A percentile compares a stretch with the other conserved stretches of the same genome.
These are phyloP conservation scores for Xylariales sp. DNA, from an alignment of 2,329 filamentous ascomycete genomes.

Conservation along the genomic window DNA sequence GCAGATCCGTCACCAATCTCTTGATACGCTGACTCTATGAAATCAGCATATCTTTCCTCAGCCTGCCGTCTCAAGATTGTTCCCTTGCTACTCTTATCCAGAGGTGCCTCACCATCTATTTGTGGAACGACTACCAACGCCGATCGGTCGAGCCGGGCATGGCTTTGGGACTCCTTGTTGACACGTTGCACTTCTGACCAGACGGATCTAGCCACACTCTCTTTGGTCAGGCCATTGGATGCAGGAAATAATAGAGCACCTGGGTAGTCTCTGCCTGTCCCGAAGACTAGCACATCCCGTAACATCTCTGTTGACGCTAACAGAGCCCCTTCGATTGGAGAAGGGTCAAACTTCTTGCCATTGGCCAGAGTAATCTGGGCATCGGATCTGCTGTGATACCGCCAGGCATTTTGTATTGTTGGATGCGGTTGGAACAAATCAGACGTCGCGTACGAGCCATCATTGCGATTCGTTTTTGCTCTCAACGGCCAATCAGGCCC, in stretches of 20 bases:
- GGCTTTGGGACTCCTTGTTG: conserved; percentile 44
- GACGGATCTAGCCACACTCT: conserved; percentile 35
- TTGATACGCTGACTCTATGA: conserved; percentile 43
- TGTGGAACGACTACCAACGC: conserved; percentile 46
- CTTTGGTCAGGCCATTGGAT: conserved; percentile 21
- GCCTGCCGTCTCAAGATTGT: conserved; percentile 49
- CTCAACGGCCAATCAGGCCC: conserved; percentile 53
- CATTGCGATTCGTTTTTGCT: conserved; percentile 51
- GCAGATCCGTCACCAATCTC: neutral
- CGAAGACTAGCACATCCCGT: conserved; percentile 56
- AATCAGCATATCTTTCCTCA: conserved; percentile 40
- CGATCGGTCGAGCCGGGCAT: conserved; percentile 42
- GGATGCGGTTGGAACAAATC: conserved; percentile 58
- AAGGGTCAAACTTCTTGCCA: conserved; percentile 66
- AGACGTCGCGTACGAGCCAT: conserved; percentile 58
- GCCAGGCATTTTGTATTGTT: conserved; percentile 50
- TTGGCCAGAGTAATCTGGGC: conserved; percentile 58
- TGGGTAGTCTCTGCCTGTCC: conserved; percentile 49
- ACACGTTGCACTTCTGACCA: conserved; percentile 40
- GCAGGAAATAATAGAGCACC: conserved; percentile 51
- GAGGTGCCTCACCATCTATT: conserved; percentile 28
- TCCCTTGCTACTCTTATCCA: conserved; percentile 58
- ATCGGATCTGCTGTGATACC: conserved; percentile 58
- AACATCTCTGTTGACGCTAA: conserved; percentile 37
- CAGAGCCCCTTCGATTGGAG: conserved; percentile 53